Evolutionary conservation across 495 filamentous ascomycete species (phyloP).

Genomic region (Aspergillus carlsbadensis): DNA sequence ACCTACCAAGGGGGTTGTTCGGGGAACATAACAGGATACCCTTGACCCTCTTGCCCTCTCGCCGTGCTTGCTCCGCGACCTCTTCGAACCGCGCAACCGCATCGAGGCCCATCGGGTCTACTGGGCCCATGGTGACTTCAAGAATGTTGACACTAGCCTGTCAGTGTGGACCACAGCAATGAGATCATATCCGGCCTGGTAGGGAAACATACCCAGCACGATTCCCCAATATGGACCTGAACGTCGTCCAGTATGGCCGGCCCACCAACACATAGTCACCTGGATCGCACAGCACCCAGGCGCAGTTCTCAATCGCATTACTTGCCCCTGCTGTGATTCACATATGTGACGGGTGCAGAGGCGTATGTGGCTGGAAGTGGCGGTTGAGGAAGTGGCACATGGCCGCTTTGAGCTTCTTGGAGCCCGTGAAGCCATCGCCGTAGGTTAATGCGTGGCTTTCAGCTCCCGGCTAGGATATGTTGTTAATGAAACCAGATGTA

Average conservation of each 20-base stretch:
- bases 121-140: no score
- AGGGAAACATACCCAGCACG: no score
- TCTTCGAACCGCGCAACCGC: conserved; percentile 43
- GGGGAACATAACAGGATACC: background rate
- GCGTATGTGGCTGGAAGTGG: conserved; percentile 37
- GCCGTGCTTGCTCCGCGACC: conserved; percentile 46
- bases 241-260: conserved; percentile 50
- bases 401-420: conserved; percentile 32
- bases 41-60: no score
- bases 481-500: no score
- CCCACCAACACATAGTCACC: conserved; percentile 53
- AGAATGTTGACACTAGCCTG: conserved; percentile 45
- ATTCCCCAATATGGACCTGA: no score
- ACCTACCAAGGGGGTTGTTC: background rate
- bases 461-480: no score
- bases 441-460: no score
- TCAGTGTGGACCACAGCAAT: no score
- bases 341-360: conserved; percentile 40
- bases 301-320: conserved; percentile 43
- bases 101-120: conserved; percentile 44
- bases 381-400: conserved; percentile 47
- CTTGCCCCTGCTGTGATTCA: conserved; percentile 50
- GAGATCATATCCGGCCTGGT: no score
- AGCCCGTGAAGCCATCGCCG: conserved; percentile 37
- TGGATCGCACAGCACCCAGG: conserved; percentile 42